A percentile compares a stretch with the other conserved stretches of the same genome.
Evolutionary conservation across 331 rosid species (phyloP).

Genomic region (Arachis monticola): DNA sequence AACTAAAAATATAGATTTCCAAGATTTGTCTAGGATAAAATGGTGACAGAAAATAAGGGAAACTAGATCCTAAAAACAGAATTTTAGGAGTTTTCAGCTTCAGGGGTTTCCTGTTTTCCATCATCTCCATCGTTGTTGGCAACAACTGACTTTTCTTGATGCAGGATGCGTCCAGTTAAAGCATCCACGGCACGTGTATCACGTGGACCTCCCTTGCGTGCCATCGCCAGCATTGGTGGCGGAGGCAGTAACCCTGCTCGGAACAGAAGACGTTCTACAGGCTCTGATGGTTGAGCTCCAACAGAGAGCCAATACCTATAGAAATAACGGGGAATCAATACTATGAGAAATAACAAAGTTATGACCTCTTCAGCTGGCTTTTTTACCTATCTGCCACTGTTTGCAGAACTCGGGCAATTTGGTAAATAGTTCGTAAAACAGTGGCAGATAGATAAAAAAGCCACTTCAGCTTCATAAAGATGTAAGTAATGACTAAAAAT

Average conservation of each 20-base stretch:
- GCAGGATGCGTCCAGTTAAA: constrained; percentile 57
- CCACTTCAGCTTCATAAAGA: neutral
- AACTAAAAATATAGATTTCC: constrained; percentile 42
- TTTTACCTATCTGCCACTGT: too few relatives aligned
- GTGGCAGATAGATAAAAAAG: too few relatives aligned
- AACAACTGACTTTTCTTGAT: constrained; percentile 46
- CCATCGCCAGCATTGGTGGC: constrained; percentile 90
- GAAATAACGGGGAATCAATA: neutral
- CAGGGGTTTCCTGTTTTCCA: constrained; percentile 34
- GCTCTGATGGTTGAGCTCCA: constrained; percentile 95
- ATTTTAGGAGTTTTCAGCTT: constrained; percentile 43
- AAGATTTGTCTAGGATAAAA: constrained; percentile 40
- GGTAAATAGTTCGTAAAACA: too few relatives aligned
- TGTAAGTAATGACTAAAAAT: neutral
- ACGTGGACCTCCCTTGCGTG: constrained; percentile 76
- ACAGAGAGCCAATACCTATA: constrained; percentile 96
- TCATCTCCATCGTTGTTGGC: constrained; percentile 42
- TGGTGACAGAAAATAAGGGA: constrained; percentile 9
- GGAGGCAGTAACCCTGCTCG: constrained; percentile 86
- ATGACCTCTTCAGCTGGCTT: neutral
- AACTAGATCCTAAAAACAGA: constrained; percentile 14
- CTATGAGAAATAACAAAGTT: neutral
- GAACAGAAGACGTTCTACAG: constrained; percentile 79
- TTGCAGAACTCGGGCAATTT: too few relatives aligned
- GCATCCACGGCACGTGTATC: constrained; percentile 73